Base-by-base conservation (phyloP, 495 filamentous ascomycete genomes). In the Aspergillus incahuasiensis region DNA sequence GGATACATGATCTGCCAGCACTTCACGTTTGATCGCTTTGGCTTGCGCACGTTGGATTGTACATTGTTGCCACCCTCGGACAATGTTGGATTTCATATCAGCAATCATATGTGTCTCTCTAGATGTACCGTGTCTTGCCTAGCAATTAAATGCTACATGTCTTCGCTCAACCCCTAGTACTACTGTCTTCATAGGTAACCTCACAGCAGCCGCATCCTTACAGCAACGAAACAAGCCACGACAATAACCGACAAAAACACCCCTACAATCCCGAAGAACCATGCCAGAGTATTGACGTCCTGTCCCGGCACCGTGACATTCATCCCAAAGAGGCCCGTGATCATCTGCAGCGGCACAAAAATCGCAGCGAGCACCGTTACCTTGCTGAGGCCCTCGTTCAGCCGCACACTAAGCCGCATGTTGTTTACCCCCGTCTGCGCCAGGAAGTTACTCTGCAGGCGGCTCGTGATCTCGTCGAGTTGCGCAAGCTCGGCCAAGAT, bases 281-380 rank as follows among this genome's bases (percentile, higher is more conserved):
- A 88, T 13, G 60, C 72, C 30, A 92, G 65, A 34, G 77, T 79
- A 0, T 65, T 60, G 0, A 59, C 55, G 2, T 84, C 68, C 58
- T 71, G 69, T 16, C 84, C 95, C 0, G 94, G 92, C 2, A 97
- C 87, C 16, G 57, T 51, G 9, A 97, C 92, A 73, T 97, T 97
- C 92, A 97, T 97, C 15, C 94, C 92, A 69, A 95, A 97, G 55
- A 97, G 74, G 62, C 92, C 91, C 15, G 87, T 90, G 42, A 97
- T 82, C 55, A 97, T 73, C 72, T 97, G 96, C 61, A 96, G 79
- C 9, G 92, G 92, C 32, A 96, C 89, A 41, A 97, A 83, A 61
- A 97, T 88, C 30, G 91, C 92, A 12, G 90, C 92, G 44, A 96
- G 72, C n/a, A 97, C 78, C 11, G 92, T 97, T 60, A 97, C 86